Base-by-base conservation (phyloP, 176 grass and related monocot genomes). In the Bothriochloa decipiens region DNA sequence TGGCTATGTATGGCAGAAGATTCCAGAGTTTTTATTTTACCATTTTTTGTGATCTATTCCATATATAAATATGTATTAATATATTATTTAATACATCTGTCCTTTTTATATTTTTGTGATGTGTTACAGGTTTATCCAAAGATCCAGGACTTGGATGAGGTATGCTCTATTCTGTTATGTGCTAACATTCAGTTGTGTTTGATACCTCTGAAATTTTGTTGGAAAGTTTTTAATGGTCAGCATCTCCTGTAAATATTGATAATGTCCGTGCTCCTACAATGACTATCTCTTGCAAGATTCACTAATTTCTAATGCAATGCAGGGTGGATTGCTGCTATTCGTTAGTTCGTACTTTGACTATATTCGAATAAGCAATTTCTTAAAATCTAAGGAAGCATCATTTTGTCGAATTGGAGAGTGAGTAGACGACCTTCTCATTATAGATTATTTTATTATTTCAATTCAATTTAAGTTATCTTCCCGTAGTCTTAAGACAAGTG, bases 341-440 rank as follows among this genome's bases (percentile, higher is more conserved):
- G 89, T 89, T 26, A 98, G 91, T 65, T 95, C 96, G 1, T 98
- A 98, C 43, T 95, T 93, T 22, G 93, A 98, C 80, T 98, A 95
- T 83, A 89, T 95, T 57, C 84, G 87, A 57, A 87, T 98, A 75
- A 75, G 89, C 57, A 93, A 87, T 87, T 95, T 93, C 75, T 90
- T 98, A 61, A 93, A 92, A 81, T 86, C 83, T 53, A 90, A 98
- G 70, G 92, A 93, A 71, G 87, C 93, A 7, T 95, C 93, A 3
- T 98, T 95, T 18, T 98, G 96, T 93, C 86, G 90, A 80, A 84
- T 98, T 81, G 96, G 93, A 63, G 96, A 98, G 93, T 98, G 90
- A 93, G 96, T 75, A 46, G 12, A 86, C 28, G 12, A 86, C 28
- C 37, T 90, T 84, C 12, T 68, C 49, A 13, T 47, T 55, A 8